phyloP scores from a whole-genome alignment of 2,329 filamentous ascomycete genomes.

The Cladorrhinum sp. region DNA sequence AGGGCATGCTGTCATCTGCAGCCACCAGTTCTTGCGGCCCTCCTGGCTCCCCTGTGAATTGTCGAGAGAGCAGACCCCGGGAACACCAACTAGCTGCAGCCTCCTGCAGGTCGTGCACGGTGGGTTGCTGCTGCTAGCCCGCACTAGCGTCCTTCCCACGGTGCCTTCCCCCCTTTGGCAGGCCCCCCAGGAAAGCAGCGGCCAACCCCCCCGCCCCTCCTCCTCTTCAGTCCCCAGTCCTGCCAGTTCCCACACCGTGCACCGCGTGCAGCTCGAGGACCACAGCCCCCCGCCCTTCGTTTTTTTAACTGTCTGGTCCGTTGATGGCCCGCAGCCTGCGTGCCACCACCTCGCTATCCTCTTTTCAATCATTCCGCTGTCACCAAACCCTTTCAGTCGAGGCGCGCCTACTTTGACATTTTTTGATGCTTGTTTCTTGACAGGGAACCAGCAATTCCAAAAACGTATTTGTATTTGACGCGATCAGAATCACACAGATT shows the following conservation, averaged over 20 bases:
- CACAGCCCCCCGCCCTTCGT: constrained; percentile 32
- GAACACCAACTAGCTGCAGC: constrained; percentile 24
- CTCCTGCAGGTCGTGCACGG: constrained; percentile 26
- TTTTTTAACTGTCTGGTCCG: constrained; percentile 40
- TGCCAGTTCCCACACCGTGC: constrained; percentile 21
- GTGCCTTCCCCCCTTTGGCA: constrained; percentile 31
- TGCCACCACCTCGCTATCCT: constrained; percentile 50
- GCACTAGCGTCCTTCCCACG: constrained; percentile 20
- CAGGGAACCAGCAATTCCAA: constrained; percentile 37
- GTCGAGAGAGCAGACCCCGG: not conserved
- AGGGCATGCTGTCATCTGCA: constrained; percentile 26
- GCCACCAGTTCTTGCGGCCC: constrained; percentile 12
- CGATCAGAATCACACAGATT: constrained; percentile 17
- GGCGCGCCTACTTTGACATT: constrained; percentile 30
- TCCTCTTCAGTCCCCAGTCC: not conserved
- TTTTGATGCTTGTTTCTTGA: constrained; percentile 38
- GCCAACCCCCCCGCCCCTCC: constrained; percentile 3
- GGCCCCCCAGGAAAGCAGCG: constrained; percentile 11
- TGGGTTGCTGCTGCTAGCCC: constrained; percentile 18
- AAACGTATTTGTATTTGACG: constrained; percentile 33
- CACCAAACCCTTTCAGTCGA: constrained; percentile 46
- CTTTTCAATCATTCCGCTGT: constrained; percentile 49
- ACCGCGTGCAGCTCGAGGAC: constrained; percentile 19
- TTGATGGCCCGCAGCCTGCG: constrained; percentile 41
- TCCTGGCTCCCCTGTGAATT: not conserved